These are phyloP conservation scores for Bryoerythrophyllum caledonicum DNA, from an alignment of 225 moss, liverwort and hornwort species.

Conservation along the genomic window DNA sequence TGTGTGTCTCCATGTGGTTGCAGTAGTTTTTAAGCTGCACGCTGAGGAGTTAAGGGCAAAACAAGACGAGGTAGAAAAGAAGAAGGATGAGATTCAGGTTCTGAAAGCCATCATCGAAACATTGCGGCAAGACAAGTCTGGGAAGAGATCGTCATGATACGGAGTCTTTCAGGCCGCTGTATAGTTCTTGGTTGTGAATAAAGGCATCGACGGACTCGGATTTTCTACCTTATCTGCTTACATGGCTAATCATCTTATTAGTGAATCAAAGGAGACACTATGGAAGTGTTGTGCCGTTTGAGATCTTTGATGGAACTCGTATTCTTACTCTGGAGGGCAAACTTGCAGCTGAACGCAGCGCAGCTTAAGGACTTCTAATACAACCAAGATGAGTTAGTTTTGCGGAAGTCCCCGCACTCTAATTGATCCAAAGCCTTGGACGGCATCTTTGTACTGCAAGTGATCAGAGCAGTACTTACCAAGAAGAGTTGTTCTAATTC, in stretches of 20 bases:
- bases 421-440: neutral
- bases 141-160: constrained; percentile 51
- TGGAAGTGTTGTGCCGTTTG: constrained; percentile 13
- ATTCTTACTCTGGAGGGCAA: constrained; percentile 14
- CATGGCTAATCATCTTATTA: constrained; percentile 6
- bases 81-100: constrained; percentile 64
- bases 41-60: constrained; percentile 63
- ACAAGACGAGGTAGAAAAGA: constrained; percentile 65
- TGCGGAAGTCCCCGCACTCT: neutral
- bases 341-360: constrained; percentile 7
- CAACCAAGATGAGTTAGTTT: constrained; percentile 10
- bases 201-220: constrained; percentile 9
- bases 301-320: constrained; percentile 2
- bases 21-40: constrained; percentile 82
- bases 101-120: constrained; percentile 76
- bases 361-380: constrained; percentile 6
- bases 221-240: constrained; percentile 7
- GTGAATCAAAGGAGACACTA: constrained; percentile 4
- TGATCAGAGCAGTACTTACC: neutral
- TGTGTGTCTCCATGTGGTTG: constrained; percentile 22
- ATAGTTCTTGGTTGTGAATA: constrained; percentile 5
- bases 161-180: neutral
- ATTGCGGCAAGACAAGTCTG: constrained; percentile 51
- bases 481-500: neutral
- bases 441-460: constrained; percentile 1